These are phyloP conservation scores for Pestalotiopsis sp. DNA, from an alignment of 2,329 filamentous ascomycete species.

Conservation along the genomic window DNA sequence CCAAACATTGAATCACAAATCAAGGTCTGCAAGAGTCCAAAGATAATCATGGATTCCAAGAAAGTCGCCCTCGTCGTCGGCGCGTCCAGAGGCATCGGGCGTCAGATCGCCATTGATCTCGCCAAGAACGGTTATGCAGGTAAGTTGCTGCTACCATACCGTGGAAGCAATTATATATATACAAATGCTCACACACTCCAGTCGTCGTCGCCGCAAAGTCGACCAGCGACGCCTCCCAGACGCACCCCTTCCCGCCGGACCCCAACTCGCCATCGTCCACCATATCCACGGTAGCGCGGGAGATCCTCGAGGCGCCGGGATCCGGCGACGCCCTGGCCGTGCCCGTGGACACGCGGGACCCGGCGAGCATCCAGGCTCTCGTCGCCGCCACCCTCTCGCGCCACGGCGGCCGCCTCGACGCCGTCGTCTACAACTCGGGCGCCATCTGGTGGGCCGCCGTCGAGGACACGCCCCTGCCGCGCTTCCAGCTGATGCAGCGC, in stretches of 20 bases:
- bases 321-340: slow-evolving; percentile 65
- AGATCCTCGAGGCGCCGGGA: slow-evolving; percentile 65
- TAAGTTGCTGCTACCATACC: slow-evolving; percentile 34
- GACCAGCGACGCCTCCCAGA: slow-evolving; percentile 62
- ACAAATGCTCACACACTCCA: slow-evolving; percentile 32
- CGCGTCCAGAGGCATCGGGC: slow-evolving; percentile 78
- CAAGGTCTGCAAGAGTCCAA: neutral
- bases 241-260: slow-evolving; percentile 69
- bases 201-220: slow-evolving; percentile 81
- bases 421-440: slow-evolving; percentile 80
- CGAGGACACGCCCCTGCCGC: slow-evolving; percentile 70
- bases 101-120: slow-evolving; percentile 79
- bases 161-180: neutral
- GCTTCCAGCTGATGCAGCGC: slow-evolving; percentile 78
- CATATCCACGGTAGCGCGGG: slow-evolving; percentile 77
- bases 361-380: slow-evolving; percentile 62
- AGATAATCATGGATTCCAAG: slow-evolving; percentile 22
- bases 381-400: slow-evolving; percentile 58
- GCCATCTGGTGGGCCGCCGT: slow-evolving; percentile 86
- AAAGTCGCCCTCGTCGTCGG: slow-evolving; percentile 74
- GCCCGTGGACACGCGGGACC: slow-evolving; percentile 70
- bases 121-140: slow-evolving; percentile 72
- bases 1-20: too few relatives aligned
- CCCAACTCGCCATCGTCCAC: slow-evolving; percentile 77
- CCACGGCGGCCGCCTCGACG: slow-evolving; percentile 68